These are phyloP conservation scores for Chaetomium fimeti DNA, from an alignment of 495 filamentous ascomycete species.

Conservation along the genomic window DNA sequence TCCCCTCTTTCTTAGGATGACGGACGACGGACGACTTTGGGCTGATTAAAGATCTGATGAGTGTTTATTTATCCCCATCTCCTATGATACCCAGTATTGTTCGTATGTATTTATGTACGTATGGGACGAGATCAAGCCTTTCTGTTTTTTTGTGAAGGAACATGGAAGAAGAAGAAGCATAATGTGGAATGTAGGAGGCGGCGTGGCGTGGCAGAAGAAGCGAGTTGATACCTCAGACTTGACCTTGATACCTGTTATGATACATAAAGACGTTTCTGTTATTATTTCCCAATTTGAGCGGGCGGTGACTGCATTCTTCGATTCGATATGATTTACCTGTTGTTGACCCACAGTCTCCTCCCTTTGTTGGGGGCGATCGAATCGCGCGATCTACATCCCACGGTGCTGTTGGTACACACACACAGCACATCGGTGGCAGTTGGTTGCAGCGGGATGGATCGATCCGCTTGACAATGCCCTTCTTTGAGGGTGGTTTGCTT, in stretches of 20 bases:
- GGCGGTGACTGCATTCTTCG: no score
- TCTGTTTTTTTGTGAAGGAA: not conserved
- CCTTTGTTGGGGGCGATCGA: not conserved
- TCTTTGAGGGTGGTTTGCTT: no score
- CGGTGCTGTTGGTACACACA: not conserved
- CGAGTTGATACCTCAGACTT: constrained; percentile 3
- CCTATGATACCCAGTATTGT: constrained; percentile 28
- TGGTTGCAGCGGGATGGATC: no score
- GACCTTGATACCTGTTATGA: constrained; percentile 1
- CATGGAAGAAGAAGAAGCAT: not conserved
- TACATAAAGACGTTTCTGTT: not conserved
- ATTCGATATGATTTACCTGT: no score
- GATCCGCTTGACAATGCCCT: no score
- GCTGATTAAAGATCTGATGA: constrained; percentile 6
- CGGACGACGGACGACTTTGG: not conserved
- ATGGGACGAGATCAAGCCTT: not conserved
- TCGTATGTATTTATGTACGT: constrained; percentile 13
- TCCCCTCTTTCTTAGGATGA: constrained; percentile 3
- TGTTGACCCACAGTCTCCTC: no score
- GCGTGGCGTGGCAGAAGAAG: not conserved
- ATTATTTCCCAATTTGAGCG: not conserved
- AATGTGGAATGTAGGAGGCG: not conserved
- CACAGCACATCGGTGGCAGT: not conserved
- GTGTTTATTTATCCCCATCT: constrained; percentile 11
- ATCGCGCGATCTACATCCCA: not conserved